Evolutionary conservation across 2,329 filamentous ascomycete species (phyloP).

Genomic region (Purpureocillium lavendulum): DNA sequence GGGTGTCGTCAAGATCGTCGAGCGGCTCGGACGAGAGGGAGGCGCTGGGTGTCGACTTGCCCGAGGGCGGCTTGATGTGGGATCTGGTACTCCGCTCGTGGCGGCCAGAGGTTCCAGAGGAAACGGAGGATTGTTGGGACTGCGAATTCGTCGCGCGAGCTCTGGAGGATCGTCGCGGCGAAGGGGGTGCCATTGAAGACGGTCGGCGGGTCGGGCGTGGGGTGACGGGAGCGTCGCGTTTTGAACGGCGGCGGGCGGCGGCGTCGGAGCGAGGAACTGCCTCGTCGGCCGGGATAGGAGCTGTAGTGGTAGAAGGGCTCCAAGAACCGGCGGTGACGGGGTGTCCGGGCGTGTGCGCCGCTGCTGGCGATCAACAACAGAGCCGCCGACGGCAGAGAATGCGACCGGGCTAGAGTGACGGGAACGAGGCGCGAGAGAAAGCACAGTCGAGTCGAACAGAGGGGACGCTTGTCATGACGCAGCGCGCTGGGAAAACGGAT

Average conservation of each 20-base stretch:
- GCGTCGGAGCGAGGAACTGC: conserved; percentile 5
- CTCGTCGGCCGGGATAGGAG: neutral
- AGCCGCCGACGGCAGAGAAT: conserved; percentile 11
- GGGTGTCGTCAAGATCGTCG: conserved; percentile 61
- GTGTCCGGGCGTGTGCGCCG: no score
- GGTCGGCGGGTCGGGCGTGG: conserved; percentile 13
- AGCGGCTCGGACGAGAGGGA: conserved; percentile 63
- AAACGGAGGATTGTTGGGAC: conserved; percentile 71
- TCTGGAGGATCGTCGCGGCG: conserved; percentile 85
- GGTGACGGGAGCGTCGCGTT: conserved; percentile 14
- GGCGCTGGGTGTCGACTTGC: conserved; percentile 68
- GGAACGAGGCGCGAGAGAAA: conserved; percentile 4
- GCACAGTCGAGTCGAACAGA: conserved; percentile 2
- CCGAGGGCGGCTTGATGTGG: conserved; percentile 61
- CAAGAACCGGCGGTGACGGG: no score
- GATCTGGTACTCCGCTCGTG: conserved; percentile 66
- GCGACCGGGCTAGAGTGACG: conserved; percentile 8
- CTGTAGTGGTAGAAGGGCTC: no score
- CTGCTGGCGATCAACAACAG: conserved; percentile 2
- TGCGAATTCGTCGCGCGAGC: conserved; percentile 72
- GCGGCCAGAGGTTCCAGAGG: conserved; percentile 69
- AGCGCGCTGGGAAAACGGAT: conserved; percentile 3
- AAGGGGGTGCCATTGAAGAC: conserved; percentile 49
- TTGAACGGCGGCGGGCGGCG: neutral
- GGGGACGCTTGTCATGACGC: conserved; percentile 10